Evolutionary conservation across 2,329 filamentous ascomycete species (phyloP), one percentile per base, ranked within the genome.

Genomic region (Thelonectria blattea): DNA sequence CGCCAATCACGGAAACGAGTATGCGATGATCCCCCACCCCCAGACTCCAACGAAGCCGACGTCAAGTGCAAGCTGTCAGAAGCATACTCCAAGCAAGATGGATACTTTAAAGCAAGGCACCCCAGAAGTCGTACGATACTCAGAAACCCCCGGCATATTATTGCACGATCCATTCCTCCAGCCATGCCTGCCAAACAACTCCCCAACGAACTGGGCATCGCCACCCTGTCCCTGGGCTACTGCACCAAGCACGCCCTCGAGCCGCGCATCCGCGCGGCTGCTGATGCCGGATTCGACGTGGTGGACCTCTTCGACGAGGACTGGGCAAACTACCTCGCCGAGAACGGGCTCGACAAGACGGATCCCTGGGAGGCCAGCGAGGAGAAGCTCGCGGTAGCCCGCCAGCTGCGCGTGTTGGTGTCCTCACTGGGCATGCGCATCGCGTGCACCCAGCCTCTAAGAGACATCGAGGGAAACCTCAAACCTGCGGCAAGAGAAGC

Each of bases 221-320:
- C 62, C 34, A 62, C 58, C 15, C 48, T 62, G 12, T 64, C 62
- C 3, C 39, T 64, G 1, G 62, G 62, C 4, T 55, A 62, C 55
- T 62, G 39, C 34, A 59, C 42, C 39, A 58, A 62, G 11, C 62
- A 64, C 24, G 15, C 43, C 5, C 59, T 64, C 12, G 50, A 56
- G 30, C 54, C 52, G 5, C 52, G 59, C 10, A 56, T 64, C 12
- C 55, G 43, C 2, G 62, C 62, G 24, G 62, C 62, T 12, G 55
- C 62, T 2, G 41, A 46, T 11, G 55, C 43, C 6, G 59, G 59
- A 1, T 64, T 64, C 24, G 52, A 62, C 10, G 62, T 64, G 8
- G 20, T 64, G 7, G 62, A 64, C 37, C 62, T 64, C 45, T 64
- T 64, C 11, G 62, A 64, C 18, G 59, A 62, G 32, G 62, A 64